A percentile compares a stretch with the other conserved stretches of the same genome.
phyloP scores from a whole-genome alignment of 176 grass and related monocot genomes.

The Hordeum marinum region DNA sequence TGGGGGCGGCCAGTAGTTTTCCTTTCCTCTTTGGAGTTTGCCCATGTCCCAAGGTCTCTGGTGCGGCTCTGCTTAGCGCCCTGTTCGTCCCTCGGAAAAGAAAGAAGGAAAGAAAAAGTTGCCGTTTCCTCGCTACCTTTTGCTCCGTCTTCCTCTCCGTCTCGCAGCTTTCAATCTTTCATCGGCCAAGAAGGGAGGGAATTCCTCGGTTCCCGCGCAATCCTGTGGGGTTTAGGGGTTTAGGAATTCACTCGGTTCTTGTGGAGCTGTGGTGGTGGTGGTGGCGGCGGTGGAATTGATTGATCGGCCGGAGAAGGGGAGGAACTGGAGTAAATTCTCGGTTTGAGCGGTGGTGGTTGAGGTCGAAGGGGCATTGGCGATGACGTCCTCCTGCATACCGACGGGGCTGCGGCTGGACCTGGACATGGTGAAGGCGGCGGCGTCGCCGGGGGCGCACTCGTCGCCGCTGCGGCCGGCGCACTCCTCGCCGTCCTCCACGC shows the following conservation, averaged over 20 bases:
- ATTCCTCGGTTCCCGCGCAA: not conserved
- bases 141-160: not conserved
- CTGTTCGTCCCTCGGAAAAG: not conserved
- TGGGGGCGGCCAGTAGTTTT: slow-evolving; percentile 7
- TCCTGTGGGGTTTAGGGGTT: slow-evolving; percentile 1
- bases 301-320: not conserved
- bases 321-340: not conserved
- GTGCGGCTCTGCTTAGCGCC: slow-evolving; percentile 9
- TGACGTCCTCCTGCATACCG: slow-evolving; percentile 77
- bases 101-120: not conserved
- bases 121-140: not conserved
- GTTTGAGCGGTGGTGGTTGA: not conserved
- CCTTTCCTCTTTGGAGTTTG: slow-evolving; percentile 6
- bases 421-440: slow-evolving; percentile 74
- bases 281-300: slow-evolving; percentile 6
- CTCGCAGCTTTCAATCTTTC: not conserved
- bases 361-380: slow-evolving; percentile 18
- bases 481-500: slow-evolving; percentile 71
- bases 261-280: slow-evolving; percentile 10
- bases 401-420: slow-evolving; percentile 71
- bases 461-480: slow-evolving; percentile 58
- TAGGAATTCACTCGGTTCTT: not conserved
- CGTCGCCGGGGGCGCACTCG: slow-evolving; percentile 49
- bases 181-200: not conserved
- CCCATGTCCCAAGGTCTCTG: slow-evolving; percentile 3